These are phyloP conservation scores for Musa balbisiana DNA, from an alignment of 202 grass and related monocot genomes.

Conservation along the genomic window DNA sequence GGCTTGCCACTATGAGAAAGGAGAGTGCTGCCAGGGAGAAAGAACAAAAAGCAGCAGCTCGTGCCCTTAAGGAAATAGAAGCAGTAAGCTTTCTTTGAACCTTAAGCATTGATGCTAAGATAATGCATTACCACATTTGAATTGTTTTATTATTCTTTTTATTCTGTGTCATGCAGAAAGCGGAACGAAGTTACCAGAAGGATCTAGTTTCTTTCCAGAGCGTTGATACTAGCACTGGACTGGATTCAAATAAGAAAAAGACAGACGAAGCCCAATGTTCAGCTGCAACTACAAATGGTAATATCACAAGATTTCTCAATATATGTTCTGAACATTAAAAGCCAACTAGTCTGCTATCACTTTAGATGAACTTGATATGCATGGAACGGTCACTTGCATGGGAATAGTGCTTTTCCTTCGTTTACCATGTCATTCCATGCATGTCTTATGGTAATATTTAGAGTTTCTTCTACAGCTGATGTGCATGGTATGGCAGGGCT, in stretches of 20 bases:
- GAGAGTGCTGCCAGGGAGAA: conserved; percentile 74
- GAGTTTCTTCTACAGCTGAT: neutral
- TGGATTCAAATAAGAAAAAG: conserved; percentile 45
- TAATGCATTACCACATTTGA: conserved; percentile 2
- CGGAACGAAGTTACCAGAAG: conserved; percentile 80
- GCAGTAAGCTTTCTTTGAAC: conserved; percentile 37
- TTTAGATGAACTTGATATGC: neutral
- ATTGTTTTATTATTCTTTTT: conserved; percentile 3
- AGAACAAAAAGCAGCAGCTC: conserved; percentile 65
- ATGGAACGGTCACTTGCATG: neutral
- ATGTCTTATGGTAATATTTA: neutral
- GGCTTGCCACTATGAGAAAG: conserved; percentile 72
- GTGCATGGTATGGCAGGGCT: neutral
- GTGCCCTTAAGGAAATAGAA: conserved; percentile 83
- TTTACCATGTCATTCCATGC: neutral
- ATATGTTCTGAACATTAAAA: conserved; percentile 8
- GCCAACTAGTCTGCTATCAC: conserved; percentile 9
- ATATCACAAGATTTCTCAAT: conserved; percentile 27
- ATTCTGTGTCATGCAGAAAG: conserved; percentile 52
- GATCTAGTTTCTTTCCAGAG: conserved; percentile 47
- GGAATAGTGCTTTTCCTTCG: neutral
- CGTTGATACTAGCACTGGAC: neutral
- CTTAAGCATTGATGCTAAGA: neutral
- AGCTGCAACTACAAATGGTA: conserved; percentile 59
- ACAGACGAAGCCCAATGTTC: conserved; percentile 34